Evolutionary conservation across 192 early-diverging fungal genomes (phyloP), one percentile per base, ranked within the genome.

Genomic region (Allomyces javanicus): DNA sequence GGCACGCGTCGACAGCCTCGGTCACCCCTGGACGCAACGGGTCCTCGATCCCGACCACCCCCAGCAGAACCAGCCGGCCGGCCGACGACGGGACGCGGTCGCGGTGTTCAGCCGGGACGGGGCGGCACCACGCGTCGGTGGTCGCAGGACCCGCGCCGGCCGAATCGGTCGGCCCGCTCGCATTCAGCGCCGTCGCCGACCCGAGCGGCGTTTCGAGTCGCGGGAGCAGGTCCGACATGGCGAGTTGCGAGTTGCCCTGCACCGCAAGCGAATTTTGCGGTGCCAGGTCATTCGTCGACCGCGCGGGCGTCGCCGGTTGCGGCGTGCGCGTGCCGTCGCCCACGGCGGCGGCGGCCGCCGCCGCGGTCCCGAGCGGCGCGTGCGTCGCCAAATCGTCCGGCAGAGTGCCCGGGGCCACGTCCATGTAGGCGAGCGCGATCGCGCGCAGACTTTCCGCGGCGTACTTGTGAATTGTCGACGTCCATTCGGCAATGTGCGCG

Each of bases 31-130:
- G 86, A 68, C 97, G 88, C 23, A 99, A 77, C 55, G 97, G 97
- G 73, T 99, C 97, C 65, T 93, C 83, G 66, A 99, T 99, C 67
- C 94, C 97, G 64, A 99, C 88, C 24, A 99, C 79, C 44, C 90
- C 93, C 58, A 89, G 64, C 21, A 96, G 79, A 5, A 85, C 87
- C 22, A 96, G 76, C 2, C 83, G 80, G 21, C 40, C 25, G 11
- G 22, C 69, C 40, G 14, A 62, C 24, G 24, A 14, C 24, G 26
- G 24, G 23, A 23, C 19, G 2, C 22, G 62, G n/a, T 14, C 4
- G 11, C 25, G 25, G 62, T 45, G 61, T 40, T 45, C 62, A n/a
- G 23, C 44, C n/a, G 25, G 62, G 62, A 22, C n/a, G 26, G 24
- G 10, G 33, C 33, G 33, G 33, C 33, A 40, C 33, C 33, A 40